Evolutionary conservation across 2,329 filamentous ascomycete genomes (phyloP).

Genomic region (Aureobasidium mangrovei): DNA sequence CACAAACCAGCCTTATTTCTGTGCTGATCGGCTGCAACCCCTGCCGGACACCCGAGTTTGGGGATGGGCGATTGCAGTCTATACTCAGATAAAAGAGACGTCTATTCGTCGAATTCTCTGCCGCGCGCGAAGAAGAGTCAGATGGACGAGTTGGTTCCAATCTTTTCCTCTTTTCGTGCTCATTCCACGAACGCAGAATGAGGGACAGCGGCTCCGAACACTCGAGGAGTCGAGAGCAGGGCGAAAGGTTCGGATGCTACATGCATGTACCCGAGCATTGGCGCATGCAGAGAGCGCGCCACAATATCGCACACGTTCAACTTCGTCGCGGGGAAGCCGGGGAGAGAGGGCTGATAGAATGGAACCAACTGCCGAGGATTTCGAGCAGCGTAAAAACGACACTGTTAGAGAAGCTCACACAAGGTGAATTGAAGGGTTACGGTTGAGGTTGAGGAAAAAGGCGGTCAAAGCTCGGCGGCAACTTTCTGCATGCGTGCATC

Average conservation of each 20-base stretch:
- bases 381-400: neutral
- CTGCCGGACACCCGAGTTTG: neutral
- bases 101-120: too few relatives aligned
- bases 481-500: too few relatives aligned
- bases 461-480: too few relatives aligned
- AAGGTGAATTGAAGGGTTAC: too few relatives aligned
- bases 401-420: too few relatives aligned
- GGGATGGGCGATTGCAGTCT: too few relatives aligned
- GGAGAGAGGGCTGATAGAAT: neutral
- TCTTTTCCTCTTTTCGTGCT: neutral
- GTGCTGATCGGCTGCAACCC: neutral
- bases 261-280: neutral
- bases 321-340: too few relatives aligned
- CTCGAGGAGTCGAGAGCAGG: neutral
- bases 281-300: neutral
- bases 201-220: neutral
- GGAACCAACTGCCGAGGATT: neutral
- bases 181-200: neutral
- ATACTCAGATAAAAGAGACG: neutral
- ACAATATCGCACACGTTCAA: neutral
- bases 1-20: slow-evolving; percentile 3
- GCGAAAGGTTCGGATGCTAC: neutral
- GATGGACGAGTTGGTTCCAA: neutral
- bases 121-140: neutral
- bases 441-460: too few relatives aligned